Evolutionary conservation across 192 early-diverging fungal species (phyloP).

Genomic region (Cladochytrium replicatum): DNA sequence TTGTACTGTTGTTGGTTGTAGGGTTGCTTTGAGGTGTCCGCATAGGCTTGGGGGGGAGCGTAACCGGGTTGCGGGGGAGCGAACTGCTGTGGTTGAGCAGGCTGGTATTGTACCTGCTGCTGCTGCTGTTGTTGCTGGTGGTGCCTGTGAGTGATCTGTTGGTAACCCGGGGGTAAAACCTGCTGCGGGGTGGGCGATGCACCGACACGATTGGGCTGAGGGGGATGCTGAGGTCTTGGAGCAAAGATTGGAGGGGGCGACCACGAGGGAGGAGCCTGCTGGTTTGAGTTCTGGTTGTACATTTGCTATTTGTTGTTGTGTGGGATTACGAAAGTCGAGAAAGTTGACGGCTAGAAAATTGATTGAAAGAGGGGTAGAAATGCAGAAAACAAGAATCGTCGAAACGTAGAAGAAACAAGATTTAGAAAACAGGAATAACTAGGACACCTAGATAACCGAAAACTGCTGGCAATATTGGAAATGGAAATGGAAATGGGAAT

Average conservation of each 20-base stretch:
- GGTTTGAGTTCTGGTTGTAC: constrained; percentile 13
- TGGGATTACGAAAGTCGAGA: too few species aligned
- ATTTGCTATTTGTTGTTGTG: constrained; percentile 4
- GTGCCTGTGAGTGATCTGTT: neutral
- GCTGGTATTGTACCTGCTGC: neutral
- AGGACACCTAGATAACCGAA: too few species aligned
- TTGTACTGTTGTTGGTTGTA: neutral
- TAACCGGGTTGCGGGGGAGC: neutral
- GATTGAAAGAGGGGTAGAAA: too few species aligned
- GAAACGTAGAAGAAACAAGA: too few species aligned
- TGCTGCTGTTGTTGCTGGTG: constrained; percentile 4
- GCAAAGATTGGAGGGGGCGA: constrained; percentile 19
- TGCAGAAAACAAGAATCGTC: too few species aligned
- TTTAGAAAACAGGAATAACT: too few species aligned
- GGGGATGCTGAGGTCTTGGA: constrained; percentile 15
- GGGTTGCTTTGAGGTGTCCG: neutral
- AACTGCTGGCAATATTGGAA: too few species aligned
- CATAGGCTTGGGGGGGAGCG: neutral
- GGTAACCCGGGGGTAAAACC: neutral
- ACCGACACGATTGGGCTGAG: neutral
- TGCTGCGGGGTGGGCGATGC: neutral
- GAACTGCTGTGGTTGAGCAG: neutral
- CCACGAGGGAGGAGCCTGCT: constrained; percentile 10
- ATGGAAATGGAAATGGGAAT: too few species aligned
- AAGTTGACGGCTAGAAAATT: too few species aligned